Evolutionary conservation across 768 basidiomycete species (phyloP).

Genomic region (Tylopilus vinaceipallidus): DNA sequence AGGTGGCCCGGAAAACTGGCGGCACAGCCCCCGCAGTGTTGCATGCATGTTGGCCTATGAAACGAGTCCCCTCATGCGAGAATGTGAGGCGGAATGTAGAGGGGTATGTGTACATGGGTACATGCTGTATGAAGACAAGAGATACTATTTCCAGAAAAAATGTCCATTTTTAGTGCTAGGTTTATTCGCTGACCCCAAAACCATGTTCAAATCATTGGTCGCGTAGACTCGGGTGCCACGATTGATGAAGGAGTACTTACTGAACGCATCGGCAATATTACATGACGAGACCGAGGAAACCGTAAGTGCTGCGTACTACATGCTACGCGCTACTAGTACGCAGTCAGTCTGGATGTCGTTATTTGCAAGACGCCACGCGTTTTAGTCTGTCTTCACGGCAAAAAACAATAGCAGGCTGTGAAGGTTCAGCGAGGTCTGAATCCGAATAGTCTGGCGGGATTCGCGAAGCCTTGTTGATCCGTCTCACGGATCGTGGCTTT

Average conservation of each 20-base stretch:
- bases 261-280: neutral
- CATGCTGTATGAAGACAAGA: conserved; percentile 18
- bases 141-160: conserved; percentile 21
- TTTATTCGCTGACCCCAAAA: neutral
- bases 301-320: neutral
- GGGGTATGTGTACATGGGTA: neutral
- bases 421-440: conserved; percentile 1
- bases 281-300: neutral
- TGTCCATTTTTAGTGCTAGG: conserved; percentile 3
- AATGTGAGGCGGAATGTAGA: neutral
- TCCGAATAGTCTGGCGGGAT: neutral
- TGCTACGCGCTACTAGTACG: neutral
- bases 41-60: neutral
- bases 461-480: neutral
- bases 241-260: neutral
- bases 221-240: neutral
- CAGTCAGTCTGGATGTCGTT: neutral
- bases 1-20: neutral
- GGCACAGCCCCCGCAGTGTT: conserved; percentile 3
- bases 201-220: conserved; percentile 4
- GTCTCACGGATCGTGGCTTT: neutral
- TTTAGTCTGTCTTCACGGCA: neutral
- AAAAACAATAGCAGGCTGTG: conserved; percentile 2
- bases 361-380: neutral
- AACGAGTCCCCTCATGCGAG: neutral